Percentiles rank a stretch among this genome's conserved stretches.
These are phyloP conservation scores for Fusarium incarnatum DNA, from an alignment of 2,329 filamentous ascomycete genomes.

Conservation along the genomic window DNA sequence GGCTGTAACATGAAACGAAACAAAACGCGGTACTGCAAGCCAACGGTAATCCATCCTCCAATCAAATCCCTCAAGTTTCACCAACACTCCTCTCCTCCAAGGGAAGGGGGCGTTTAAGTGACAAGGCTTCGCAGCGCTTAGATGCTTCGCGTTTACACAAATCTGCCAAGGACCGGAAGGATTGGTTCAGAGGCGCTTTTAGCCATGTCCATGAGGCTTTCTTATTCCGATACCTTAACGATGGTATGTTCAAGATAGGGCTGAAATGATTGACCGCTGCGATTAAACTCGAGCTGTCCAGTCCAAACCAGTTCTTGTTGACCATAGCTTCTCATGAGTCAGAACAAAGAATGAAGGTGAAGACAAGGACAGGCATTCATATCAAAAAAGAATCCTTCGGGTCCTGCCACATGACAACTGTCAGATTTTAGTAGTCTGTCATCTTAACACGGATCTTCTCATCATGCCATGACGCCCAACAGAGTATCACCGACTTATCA, in stretches of 20 bases:
- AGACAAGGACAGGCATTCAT: not conserved
- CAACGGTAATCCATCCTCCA: not conserved
- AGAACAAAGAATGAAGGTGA: not conserved
- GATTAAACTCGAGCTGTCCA: not conserved
- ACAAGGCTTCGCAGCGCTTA: not conserved
- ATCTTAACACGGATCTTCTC: conserved; percentile 6
- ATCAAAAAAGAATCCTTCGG: not conserved
- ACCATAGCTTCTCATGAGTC: not conserved
- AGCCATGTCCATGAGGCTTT: not conserved
- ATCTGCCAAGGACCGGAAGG: conserved; percentile 16
- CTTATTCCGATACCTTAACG: not conserved
- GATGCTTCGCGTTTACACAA: conserved; percentile 21
- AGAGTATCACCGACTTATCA: conserved; percentile 1
- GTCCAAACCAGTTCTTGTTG: not conserved
- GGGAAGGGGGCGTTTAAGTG: not conserved
- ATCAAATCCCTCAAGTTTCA: conserved; percentile 12
- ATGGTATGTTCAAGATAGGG: conserved; percentile 10
- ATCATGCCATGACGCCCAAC: not conserved
- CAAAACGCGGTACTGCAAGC: conserved; percentile 1
- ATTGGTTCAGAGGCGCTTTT: conserved; percentile 13
- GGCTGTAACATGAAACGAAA: conserved; percentile 29
- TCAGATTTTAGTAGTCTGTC: conserved; percentile 20
- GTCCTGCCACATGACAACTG: conserved; percentile 1
- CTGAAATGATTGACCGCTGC: conserved; percentile 47
- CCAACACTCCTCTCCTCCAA: conserved; percentile 3